These are phyloP conservation scores for Casuarina cunninghamiana DNA, from an alignment of 306 rosid species.

Conservation along the genomic window DNA sequence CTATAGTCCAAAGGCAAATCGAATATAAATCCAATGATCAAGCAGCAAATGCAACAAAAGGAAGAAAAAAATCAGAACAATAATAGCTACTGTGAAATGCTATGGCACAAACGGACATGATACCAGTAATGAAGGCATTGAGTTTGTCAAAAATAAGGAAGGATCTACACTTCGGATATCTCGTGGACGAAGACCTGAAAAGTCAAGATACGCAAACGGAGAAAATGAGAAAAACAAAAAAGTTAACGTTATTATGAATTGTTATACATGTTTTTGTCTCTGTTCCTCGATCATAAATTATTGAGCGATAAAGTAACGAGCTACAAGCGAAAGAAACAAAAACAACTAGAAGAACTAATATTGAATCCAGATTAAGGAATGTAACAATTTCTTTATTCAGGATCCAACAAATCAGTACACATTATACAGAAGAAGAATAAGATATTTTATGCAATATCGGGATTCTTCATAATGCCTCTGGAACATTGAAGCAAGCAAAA, in stretches of 20 bases:
- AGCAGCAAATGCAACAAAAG: background rate
- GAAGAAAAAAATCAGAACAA: background rate
- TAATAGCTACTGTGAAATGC: background rate
- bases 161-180: conserved; percentile 98
- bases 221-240: conserved; percentile 9
- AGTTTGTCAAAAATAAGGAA: conserved; percentile 85
- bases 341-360: background rate
- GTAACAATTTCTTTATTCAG: background rate
- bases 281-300: background rate
- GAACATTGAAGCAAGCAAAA: too few species aligned
- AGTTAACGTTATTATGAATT: background rate
- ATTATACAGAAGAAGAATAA: background rate
- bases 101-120: conserved; percentile 4
- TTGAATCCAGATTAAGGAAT: background rate
- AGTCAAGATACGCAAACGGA: conserved; percentile 18
- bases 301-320: conserved; percentile 2
- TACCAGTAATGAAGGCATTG: conserved; percentile 94
- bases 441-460: too few species aligned
- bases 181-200: conserved; percentile 94
- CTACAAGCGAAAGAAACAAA: background rate
- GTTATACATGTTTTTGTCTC: background rate
- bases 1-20: background rate
- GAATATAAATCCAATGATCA: background rate
- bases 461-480: too few species aligned
- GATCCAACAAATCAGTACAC: background rate